Conservation (phyloP, 495 filamentous ascomycete genomes). For the Neurospora cerealis region DNA sequence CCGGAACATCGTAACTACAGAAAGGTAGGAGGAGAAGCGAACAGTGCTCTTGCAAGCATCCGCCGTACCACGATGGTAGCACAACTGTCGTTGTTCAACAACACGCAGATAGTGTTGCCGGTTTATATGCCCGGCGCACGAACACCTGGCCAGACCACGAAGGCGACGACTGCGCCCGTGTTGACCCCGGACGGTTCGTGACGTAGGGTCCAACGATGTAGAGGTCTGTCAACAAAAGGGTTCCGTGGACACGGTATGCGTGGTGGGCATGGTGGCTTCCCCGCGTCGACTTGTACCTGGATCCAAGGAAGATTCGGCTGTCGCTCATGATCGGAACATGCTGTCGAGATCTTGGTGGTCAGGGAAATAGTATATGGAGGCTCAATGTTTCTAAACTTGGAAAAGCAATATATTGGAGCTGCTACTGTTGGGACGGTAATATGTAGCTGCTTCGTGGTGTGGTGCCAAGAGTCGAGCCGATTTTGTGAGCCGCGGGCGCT, state of each 20-base stretch:
- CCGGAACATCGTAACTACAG: constrained; percentile 6
- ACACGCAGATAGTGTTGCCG: not conserved
- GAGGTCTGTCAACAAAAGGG: not conserved
- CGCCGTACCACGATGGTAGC: not conserved
- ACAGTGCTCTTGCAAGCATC: not conserved
- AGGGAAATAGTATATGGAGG: not conserved
- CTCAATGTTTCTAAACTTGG: not conserved
- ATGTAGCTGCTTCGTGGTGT: not conserved
- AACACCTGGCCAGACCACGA: not conserved
- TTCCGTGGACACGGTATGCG: not conserved
- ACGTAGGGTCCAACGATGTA: not conserved
- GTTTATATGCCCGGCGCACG: not conserved
- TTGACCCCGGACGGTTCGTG: not conserved
- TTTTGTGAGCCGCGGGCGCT: not conserved
- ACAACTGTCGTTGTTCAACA: not conserved
- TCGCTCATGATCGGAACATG: not conserved
- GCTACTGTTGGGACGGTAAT: not conserved
- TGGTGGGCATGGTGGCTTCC: not conserved
- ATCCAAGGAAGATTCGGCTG: not conserved
- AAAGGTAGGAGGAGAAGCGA: not conserved
- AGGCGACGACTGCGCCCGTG: not conserved
- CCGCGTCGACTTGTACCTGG: not conserved
- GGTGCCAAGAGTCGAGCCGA: not conserved
- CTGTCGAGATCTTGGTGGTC: not conserved
- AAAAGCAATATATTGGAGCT: not conserved